A percentile compares a stretch with the other conserved stretches of the same genome.
Evolutionary conservation across 1,284 basidiomycete genomes (phyloP).

Genomic region (Fomitopsis schrenkii): DNA sequence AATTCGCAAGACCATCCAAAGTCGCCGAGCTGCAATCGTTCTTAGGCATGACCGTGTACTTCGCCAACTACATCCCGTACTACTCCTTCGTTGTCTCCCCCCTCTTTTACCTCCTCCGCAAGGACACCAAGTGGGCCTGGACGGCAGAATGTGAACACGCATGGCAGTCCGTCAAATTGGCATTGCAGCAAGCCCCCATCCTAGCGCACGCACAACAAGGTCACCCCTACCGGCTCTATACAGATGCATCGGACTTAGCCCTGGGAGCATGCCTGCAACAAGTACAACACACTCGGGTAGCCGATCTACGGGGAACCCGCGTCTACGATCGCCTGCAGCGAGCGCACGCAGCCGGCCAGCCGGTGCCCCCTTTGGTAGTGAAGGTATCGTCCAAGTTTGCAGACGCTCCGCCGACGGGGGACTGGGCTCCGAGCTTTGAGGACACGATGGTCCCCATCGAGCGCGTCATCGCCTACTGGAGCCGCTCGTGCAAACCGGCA

Average conservation of each 20-base stretch:
- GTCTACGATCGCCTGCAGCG: conserved; percentile 25
- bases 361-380: conserved; percentile 17
- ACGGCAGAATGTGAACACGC: conserved; percentile 10
- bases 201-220: too few species aligned
- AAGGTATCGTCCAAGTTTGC: conserved; percentile 10
- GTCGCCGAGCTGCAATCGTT: conserved; percentile 25
- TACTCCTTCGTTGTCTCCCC: conserved; percentile 25
- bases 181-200: conserved; percentile 13
- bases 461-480: conserved; percentile 30
- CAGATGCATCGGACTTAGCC: conserved; percentile 25
- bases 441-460: conserved; percentile 26
- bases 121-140: conserved; percentile 15
- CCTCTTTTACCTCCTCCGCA: conserved; percentile 19
- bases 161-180: conserved; percentile 12
- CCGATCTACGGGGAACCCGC: conserved; percentile 32
- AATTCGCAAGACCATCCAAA: conserved; percentile 21
- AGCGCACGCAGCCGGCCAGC: conserved; percentile 10
- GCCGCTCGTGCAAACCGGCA: conserved; percentile 20
- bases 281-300: conserved; percentile 27
- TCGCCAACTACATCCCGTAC: too few species aligned
- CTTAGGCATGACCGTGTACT: conserved; percentile 31
- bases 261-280: conserved; percentile 28
- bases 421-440: conserved; percentile 22
- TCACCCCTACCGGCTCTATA: too few species aligned
- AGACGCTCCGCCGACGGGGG: conserved; percentile 7